Conservation (phyloP, 345 rosid genomes). For the Pugionium cornutum region DNA sequence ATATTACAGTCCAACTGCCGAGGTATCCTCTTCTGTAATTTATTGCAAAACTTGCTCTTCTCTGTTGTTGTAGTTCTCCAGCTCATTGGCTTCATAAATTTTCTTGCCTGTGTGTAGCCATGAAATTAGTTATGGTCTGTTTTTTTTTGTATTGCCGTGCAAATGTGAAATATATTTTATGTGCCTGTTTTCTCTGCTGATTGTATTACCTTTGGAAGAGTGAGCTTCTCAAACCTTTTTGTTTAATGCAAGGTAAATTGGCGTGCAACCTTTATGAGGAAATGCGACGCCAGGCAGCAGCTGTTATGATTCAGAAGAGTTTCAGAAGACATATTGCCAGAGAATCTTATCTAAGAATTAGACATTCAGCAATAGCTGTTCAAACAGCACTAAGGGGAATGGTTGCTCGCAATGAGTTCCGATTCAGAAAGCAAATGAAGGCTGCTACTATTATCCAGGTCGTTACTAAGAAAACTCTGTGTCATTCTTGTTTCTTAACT, state of each 20-base stretch:
- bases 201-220: conserved; percentile 14
- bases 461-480: background rate
- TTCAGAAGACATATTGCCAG: conserved; percentile 69
- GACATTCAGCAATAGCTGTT: conserved; percentile 63
- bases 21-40: conserved; percentile 50
- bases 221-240: conserved; percentile 30
- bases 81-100: conserved; percentile 1
- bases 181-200: background rate
- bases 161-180: conserved; percentile 9
- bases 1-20: conserved; percentile 80
- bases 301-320: conserved; percentile 87
- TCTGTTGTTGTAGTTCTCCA: conserved; percentile 7
- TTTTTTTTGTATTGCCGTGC: background rate
- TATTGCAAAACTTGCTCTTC: conserved; percentile 10
- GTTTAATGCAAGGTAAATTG: conserved; percentile 57
- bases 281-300: conserved; percentile 84
- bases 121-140: conserved; percentile 7
- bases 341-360: conserved; percentile 54
- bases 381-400: conserved; percentile 92
- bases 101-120: background rate
- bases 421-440: conserved; percentile 87
- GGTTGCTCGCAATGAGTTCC: conserved; percentile 93
- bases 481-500: too few species aligned
- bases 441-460: conserved; percentile 93
- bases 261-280: conserved; percentile 85